Conservation (phyloP, 208 protist genomes). For the Wallacemonas sp. region DNA sequence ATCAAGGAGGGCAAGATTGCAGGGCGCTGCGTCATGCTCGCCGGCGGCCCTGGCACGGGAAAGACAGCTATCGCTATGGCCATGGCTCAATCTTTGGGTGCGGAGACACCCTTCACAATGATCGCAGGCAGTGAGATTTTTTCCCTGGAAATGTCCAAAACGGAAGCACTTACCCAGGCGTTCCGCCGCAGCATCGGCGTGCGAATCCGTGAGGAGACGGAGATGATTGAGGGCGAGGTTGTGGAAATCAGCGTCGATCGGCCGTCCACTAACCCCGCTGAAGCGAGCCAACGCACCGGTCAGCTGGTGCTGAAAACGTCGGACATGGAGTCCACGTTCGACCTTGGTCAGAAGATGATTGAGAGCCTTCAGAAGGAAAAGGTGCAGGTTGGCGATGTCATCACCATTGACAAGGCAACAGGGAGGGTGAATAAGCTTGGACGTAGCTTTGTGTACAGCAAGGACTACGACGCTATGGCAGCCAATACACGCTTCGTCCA, state of each 20-base stretch:
- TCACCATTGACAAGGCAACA: slow-evolving; percentile 99
- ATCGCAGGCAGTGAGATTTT: slow-evolving; percentile 99
- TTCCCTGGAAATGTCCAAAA: slow-evolving; percentile 99
- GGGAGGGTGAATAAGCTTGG: slow-evolving; percentile 98
- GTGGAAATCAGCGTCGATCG: slow-evolving; percentile 99
- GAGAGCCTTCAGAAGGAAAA: slow-evolving; percentile 99
- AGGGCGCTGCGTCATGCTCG: slow-evolving; percentile 99
- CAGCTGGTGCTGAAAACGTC: slow-evolving; percentile 99
- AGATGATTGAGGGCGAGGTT: slow-evolving; percentile 99
- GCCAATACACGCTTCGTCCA: slow-evolving; percentile 96
- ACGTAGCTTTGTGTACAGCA: slow-evolving; percentile 95
- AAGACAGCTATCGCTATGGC: slow-evolving; percentile 99
- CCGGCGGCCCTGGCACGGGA: slow-evolving; percentile 96
- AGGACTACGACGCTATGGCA: slow-evolving; percentile 97
- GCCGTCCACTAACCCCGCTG: slow-evolving; percentile 92
- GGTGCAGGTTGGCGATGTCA: slow-evolving; percentile 98
- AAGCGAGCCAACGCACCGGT: slow-evolving; percentile 93
- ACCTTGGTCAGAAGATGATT: slow-evolving; percentile 99
- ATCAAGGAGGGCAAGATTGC: slow-evolving; percentile 99
- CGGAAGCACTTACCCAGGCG: slow-evolving; percentile 99
- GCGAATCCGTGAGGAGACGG: slow-evolving; percentile 99
- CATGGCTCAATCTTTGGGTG: slow-evolving; percentile 98
- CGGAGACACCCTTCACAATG: slow-evolving; percentile 99
- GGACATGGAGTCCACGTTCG: slow-evolving; percentile 99
- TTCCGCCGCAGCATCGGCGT: slow-evolving; percentile 99